Percentiles rank a stretch among this genome's conserved stretches.
phyloP scores from a whole-genome alignment of 352 stramenopile genomes.

The Blastocystis sp. region DNA sequence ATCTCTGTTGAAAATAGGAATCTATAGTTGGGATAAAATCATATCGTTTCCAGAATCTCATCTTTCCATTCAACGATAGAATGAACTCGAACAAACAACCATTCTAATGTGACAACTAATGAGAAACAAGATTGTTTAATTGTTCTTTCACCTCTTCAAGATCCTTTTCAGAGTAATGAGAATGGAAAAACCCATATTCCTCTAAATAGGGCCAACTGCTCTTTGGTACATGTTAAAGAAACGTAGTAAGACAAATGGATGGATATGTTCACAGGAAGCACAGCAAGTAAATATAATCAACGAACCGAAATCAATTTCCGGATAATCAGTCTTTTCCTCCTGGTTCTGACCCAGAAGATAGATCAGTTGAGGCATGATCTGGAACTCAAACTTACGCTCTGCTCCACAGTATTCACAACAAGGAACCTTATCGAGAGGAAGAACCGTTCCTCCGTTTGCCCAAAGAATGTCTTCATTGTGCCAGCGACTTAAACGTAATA shows the following conservation, averaged over 20 bases:
- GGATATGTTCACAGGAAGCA: slow-evolving; percentile 48
- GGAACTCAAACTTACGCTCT: slow-evolving; percentile 54
- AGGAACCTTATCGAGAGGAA: background rate
- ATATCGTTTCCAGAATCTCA: background rate
- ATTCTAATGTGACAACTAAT: background rate
- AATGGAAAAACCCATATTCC: slow-evolving; percentile 44
- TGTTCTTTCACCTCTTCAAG: slow-evolving; percentile 55
- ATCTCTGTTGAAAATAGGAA: slow-evolving; percentile 19
- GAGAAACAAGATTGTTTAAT: background rate
- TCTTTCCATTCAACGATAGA: background rate
- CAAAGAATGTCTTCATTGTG: slow-evolving; percentile 53
- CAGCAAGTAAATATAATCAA: slow-evolving; percentile 57
- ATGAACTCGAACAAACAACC: background rate
- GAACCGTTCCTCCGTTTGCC: slow-evolving; percentile 6
- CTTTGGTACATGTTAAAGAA: background rate
- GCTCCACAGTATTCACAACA: slow-evolving; percentile 7
- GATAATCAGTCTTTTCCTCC: slow-evolving; percentile 5
- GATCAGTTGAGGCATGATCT: slow-evolving; percentile 61
- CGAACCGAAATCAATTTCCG: slow-evolving; percentile 56
- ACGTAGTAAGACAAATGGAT: background rate
- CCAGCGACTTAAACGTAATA: slow-evolving; percentile 41
- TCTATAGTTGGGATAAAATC: background rate
- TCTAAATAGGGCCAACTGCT: background rate
- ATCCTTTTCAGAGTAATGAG: slow-evolving; percentile 55
- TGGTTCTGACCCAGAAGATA: slow-evolving; percentile 31